A percentile compares a stretch with the other conserved stretches of the same genome.
phyloP scores from a whole-genome alignment of 768 basidiomycete genomes.

The Psilocybe azurescens region DNA sequence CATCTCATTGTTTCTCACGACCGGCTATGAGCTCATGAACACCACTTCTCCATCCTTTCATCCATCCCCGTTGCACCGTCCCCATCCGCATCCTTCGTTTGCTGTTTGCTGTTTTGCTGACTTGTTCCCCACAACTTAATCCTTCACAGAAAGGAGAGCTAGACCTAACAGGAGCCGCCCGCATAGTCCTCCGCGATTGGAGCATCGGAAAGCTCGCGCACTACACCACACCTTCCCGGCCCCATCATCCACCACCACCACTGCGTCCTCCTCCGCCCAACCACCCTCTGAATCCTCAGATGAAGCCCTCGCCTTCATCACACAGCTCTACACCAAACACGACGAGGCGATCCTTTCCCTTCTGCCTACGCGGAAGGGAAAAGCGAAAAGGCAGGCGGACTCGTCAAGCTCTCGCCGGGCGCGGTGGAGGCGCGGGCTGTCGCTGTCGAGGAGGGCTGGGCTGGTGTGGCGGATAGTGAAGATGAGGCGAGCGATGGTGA shows the following conservation, averaged over 20 bases:
- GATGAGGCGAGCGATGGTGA: conserved; percentile 38
- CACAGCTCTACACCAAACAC: conserved; percentile 40
- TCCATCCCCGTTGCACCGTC: no score
- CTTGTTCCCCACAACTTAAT: not conserved
- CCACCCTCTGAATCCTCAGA: conserved; percentile 8
- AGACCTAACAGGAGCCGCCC: conserved; percentile 77
- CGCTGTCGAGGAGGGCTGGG: conserved; percentile 47
- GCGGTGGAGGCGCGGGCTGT: conserved; percentile 43
- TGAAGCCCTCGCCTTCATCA: conserved; percentile 21
- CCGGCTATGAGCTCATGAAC: conserved; percentile 14
- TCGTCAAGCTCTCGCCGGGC: conserved; percentile 56
- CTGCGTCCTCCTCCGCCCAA: conserved; percentile 6
- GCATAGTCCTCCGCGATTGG: conserved; percentile 88
- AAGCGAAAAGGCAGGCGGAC: conserved; percentile 62
- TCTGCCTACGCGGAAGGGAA: conserved; percentile 65
- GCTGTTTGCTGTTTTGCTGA: no score
- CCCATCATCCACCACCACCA: no score
- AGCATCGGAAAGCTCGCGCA: conserved; percentile 72
- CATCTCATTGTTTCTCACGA: no score
- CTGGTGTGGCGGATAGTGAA: conserved; percentile 41
- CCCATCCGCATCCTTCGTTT: no score
- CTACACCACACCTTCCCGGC: conserved; percentile 63
- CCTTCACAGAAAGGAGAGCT: conserved; percentile 66
- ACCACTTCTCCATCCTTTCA: not conserved
- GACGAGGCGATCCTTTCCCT: conserved; percentile 56